Conservation (phyloP, 192 early-diverging fungal species). For the Linnemannia elongata region DNA sequence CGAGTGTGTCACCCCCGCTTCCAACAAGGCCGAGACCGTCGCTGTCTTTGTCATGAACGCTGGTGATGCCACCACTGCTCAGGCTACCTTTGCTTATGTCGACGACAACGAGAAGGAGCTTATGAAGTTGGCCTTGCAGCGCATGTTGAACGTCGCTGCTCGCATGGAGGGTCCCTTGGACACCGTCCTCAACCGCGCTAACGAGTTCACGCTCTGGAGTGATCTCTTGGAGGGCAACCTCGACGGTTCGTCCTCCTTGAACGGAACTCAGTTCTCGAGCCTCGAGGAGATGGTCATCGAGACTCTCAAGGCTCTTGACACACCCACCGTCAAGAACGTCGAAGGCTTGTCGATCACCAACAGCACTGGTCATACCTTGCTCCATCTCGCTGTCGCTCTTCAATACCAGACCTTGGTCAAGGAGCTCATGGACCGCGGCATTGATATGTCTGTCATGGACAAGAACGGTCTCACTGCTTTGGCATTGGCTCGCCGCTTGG, state of each 20-base stretch:
- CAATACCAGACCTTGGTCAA: conserved; percentile 28
- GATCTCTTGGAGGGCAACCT: conserved; percentile 41
- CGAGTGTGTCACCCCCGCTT: conserved; percentile 49
- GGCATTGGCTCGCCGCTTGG: conserved; percentile 31
- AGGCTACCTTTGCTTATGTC: conserved; percentile 49
- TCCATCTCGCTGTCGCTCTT: conserved; percentile 43
- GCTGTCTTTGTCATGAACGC: conserved; percentile 51
- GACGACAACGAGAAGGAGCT: conserved; percentile 57
- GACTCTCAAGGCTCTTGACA: conserved; percentile 33
- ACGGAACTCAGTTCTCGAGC: conserved; percentile 17
- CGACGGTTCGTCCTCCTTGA: conserved; percentile 17
- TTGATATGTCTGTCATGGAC: conserved; percentile 31
- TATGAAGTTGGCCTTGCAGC: conserved; percentile 54
- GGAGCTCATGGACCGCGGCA: conserved; percentile 36
- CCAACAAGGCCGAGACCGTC: conserved; percentile 49
- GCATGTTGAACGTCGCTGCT: conserved; percentile 52
- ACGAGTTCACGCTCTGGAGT: conserved; percentile 48
- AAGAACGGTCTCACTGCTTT: conserved; percentile 54
- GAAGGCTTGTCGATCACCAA: conserved; percentile 41
- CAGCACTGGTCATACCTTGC: conserved; percentile 49
- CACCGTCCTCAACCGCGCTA: conserved; percentile 46
- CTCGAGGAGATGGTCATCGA: conserved; percentile 45
- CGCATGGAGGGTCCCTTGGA: conserved; percentile 54
- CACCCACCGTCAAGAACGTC: conserved; percentile 28
- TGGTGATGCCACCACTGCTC: conserved; percentile 33